Evolutionary conservation across 345 rosid species (phyloP), one percentile per base, ranked within the genome.

Genomic region (Isatis tinctoria): DNA sequence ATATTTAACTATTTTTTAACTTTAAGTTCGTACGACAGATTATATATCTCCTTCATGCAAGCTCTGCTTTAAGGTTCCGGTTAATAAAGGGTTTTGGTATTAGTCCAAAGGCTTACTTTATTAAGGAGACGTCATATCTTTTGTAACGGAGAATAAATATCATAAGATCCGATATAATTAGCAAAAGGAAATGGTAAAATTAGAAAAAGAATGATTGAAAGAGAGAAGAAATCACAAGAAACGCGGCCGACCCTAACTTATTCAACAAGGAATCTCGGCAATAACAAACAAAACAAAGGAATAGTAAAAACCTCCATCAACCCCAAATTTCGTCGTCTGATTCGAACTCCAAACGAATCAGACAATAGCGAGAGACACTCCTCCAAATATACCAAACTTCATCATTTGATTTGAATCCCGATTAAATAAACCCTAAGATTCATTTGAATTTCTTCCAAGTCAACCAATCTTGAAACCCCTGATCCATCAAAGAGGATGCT

Each of bases 241-340:
- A 24, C 44, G 24, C 67, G 80, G 72, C 40, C 4, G 57, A 4
- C 80, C 80, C 80, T 77, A 70, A 77, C 72, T 77, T 77, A 35
- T 20, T 70, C 48, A 39, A 48, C 76, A 77, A 70, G 76, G 54
- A 71, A 58, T 70, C 56, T 70, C 7, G 10, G 67, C 71, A 71
- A 39, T 43, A 52, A 53, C 79, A 76, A 63, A 66, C 49, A 68
- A 75, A 75, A 60, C n/a, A 39, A 67, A 67, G 3, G 12, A 68
- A 43, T 12, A 45, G 13, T 45, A 37, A 69, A 43, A 68, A 30
- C 49, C 24, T 45, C 48, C 39, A 62, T 62, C 70, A 61, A 43
- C 59, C 26, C 51, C 51, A 43, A 62, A 11, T 9, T 22, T 26
- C 33, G 41, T 76, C 58, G 70, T 76, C 79, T 69, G 79, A 62